Conservation (phyloP, 495 filamentous ascomycete species). For the Coniosporium apollinis region DNA sequence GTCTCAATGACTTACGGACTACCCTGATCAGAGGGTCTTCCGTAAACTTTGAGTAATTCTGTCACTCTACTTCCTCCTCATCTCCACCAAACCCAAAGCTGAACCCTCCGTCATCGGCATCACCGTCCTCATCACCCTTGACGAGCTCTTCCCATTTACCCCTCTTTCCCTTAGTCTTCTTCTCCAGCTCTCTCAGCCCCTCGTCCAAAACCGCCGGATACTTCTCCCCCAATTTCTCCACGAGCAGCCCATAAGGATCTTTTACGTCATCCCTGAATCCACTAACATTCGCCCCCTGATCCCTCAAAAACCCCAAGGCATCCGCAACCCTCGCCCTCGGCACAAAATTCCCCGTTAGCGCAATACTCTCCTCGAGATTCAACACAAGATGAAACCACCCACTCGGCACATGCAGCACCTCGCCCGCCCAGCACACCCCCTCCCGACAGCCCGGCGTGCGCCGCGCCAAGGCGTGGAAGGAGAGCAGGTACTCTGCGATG, state of each 20-base stretch:
- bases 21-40: too few species aligned
- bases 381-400: conserved; percentile 98
- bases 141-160: conserved; percentile 76
- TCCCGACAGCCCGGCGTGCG: conserved; percentile 63
- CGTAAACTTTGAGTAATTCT: too few species aligned
- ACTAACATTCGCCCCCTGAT: conserved; percentile 70
- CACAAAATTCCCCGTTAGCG: conserved; percentile 93
- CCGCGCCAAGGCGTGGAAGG: conserved; percentile 80
- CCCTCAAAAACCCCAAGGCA: conserved; percentile 65
- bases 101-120: conserved; percentile 41
- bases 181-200: conserved; percentile 45
- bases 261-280: conserved; percentile 62
- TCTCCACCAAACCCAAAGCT: conserved; percentile 60
- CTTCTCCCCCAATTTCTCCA: conserved; percentile 43
- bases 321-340: conserved; percentile 56
- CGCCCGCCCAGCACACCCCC: conserved; percentile 72
- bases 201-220: conserved; percentile 50
- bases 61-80: conserved; percentile 13
- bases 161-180: conserved; percentile 40
- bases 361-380: conserved; percentile 67
- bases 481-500: conserved; percentile 88
- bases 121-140: conserved; percentile 27
- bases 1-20: too few species aligned
- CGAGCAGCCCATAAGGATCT: conserved; percentile 62
- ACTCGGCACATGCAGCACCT: conserved; percentile 81